Conservation (phyloP, 176 grass and related monocot genomes). For the Oryza australiensis region DNA sequence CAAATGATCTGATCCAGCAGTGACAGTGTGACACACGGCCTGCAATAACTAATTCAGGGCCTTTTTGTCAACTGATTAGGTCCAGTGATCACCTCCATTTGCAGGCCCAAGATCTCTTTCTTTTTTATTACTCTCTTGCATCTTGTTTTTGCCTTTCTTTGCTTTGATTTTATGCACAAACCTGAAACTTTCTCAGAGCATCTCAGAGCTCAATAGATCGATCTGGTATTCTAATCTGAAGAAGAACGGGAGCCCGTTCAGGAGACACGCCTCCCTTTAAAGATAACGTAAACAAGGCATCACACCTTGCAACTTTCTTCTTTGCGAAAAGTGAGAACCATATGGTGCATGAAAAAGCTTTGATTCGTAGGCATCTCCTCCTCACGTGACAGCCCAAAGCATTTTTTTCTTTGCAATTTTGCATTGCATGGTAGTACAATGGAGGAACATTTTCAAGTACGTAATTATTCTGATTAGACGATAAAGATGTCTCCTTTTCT, state of each 20-base stretch:
- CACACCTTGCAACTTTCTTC: slow-evolving; percentile 33
- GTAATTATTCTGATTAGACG: not conserved
- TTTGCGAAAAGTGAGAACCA: slow-evolving; percentile 15
- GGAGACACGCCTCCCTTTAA: slow-evolving; percentile 6
- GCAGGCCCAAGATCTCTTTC: slow-evolving; percentile 1
- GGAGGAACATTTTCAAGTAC: slow-evolving; percentile 7
- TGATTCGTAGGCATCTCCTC: slow-evolving; percentile 19
- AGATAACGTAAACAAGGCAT: slow-evolving; percentile 33
- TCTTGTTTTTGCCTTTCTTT: not conserved
- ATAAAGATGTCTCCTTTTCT: not conserved
- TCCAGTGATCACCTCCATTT: not conserved
- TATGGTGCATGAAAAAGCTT: slow-evolving; percentile 11
- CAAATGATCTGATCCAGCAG: not conserved
- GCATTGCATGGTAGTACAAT: not conserved
- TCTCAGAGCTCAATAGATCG: not conserved
- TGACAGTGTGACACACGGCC: not conserved
- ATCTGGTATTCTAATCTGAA: not conserved
- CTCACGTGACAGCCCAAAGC: slow-evolving; percentile 37
- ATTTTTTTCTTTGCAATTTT: not conserved
- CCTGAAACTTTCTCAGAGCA: not conserved
- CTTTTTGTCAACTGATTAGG: not conserved
- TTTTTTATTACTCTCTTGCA: not conserved
- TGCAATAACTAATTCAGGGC: not conserved
- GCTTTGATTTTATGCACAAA: not conserved
- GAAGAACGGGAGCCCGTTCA: slow-evolving; percentile 22